Base-by-base conservation (phyloP, 768 basidiomycete species). In the Trametes cingulata region DNA sequence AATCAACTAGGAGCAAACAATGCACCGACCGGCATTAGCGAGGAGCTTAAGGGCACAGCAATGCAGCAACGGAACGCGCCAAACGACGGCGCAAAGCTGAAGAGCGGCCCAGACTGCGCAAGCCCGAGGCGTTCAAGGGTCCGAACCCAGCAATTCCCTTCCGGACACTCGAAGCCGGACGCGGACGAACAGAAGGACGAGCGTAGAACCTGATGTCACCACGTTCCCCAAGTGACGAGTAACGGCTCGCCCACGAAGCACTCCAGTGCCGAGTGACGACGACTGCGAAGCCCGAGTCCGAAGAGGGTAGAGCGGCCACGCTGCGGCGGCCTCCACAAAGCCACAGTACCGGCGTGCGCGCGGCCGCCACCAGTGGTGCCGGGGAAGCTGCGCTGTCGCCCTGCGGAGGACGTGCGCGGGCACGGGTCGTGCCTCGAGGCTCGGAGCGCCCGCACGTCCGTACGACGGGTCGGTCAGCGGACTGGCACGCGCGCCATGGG, bases 381-480 rank as follows among this genome's bases (percentile, higher is more conserved):
- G 20, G 42, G 24, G 13, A 5, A 55, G 33, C 33, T 24, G 35
- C 12, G 19, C 24, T 15, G 24, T 39, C 36, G 29, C 43, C 42
- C 20, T 9, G 29, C 25, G 25, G 37, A 41, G 29, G 29, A 5
- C 29, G 29, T 33, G 29, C 7, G 2, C 19, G 48, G 20, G 41
- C 56, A 49, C 57, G 57, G 51, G 57, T 37, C 57, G 41, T 22
- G 51, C 57, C 50, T 45, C 57, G 57, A 52, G 57, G 49, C 43
- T 52, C 57, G 57, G 57, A 58, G 57, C 57, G 57, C 57, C 35
- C 50, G 49, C 29, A 19, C 29, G 41, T 7, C 19, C 25, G 52
- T 17, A 54, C 52, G 52, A 54, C 52, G 52, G 43, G 52, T 40
- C 49, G 47, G 57, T 58, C 57, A 58, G 41, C 57, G 57, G 57